Evolutionary conservation across 768 basidiomycete genomes (phyloP), one percentile per base, ranked within the genome.

Genomic region (Mycena metata): DNA sequence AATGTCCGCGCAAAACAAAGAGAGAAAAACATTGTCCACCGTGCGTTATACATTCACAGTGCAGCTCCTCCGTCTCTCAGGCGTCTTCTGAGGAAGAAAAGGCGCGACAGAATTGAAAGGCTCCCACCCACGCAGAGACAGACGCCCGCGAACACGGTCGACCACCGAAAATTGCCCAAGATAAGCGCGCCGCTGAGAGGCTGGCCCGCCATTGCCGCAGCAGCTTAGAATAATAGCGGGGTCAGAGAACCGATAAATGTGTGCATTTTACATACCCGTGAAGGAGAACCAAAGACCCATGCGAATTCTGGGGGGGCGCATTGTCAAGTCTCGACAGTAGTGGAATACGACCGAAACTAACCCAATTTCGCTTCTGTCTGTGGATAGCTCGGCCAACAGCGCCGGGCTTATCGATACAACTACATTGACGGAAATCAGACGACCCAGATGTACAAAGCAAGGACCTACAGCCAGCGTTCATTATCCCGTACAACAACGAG

Each of bases 211-310:
- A 63, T 23, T 10, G 67, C 67, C 13, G 67, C 60, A 21, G 19
- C 41, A 12, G 67, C 67, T 68, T 41, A 12, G 39, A 35, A 36
- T 17, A 26, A 61, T 21, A 8, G 13, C n/a, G 7, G 15, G 2
- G 54, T 42, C 21, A 54, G 23, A 17, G 15, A n/a, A n/a, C n/a
- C 19, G 36, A 33, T 23, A 16, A 21, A 13, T n/a, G 15, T 10
- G 8, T 12, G 11, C 5, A 24, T 11, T 24, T 52, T 51, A 68
- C 39, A 39, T 9, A 39, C 67, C 67, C 2, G 60, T 63, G 55
- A 68, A 50, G 23, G 67, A 33, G 61, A 68, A 68, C 67, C 67
- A 68, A 46, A 68, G 39, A 16, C 67, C 67, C 67, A 68, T 68
- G 8, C 67, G 67, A 45, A 63, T 46, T 36, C 67, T 68, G 45